A percentile compares a stretch with the other conserved stretches of the same genome.
These are phyloP conservation scores for Curvularia eragrostidis DNA, from an alignment of 2,329 filamentous ascomycete genomes.

Conservation along the genomic window DNA sequence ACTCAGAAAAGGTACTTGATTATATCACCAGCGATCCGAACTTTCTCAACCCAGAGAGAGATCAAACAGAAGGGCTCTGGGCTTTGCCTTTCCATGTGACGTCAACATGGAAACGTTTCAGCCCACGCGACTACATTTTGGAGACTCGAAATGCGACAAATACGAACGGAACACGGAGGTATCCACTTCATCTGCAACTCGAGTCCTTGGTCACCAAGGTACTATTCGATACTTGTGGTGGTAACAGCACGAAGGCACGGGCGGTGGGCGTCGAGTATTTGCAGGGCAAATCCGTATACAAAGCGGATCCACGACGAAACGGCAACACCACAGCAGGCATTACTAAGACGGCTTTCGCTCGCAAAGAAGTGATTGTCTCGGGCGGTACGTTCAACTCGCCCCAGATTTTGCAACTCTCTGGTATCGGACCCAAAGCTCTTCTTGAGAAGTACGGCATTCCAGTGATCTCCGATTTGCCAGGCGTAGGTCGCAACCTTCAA, in stretches of 20 bases:
- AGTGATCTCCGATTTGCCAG: conserved; percentile 57
- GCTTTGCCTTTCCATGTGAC: conserved; percentile 42
- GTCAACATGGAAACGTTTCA: conserved; percentile 25
- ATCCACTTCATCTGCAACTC: conserved; percentile 36
- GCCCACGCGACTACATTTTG: conserved; percentile 25
- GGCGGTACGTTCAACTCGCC: conserved; percentile 66
- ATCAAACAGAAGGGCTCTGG: conserved; percentile 47
- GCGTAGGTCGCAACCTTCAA: conserved; percentile 31
- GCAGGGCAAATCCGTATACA: conserved; percentile 51
- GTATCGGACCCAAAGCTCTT: conserved; percentile 62
- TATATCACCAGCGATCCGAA: conserved; percentile 26
- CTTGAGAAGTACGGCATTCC: conserved; percentile 61
- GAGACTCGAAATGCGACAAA: conserved; percentile 14
- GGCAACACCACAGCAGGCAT: conserved; percentile 15
- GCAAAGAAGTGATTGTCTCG: conserved; percentile 28
- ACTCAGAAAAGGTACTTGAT: conserved; percentile 23
- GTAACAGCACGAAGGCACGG: conserved; percentile 33
- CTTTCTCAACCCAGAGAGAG: conserved; percentile 21
- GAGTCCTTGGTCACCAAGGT: conserved; percentile 52
- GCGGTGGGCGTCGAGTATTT: conserved; percentile 55
- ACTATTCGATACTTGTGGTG: conserved; percentile 40
- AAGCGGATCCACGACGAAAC: conserved; percentile 50
- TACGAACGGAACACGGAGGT: conserved; percentile 18
- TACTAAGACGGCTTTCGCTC: conserved; percentile 23
- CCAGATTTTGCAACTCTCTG: conserved; percentile 68